Evolutionary conservation across 768 basidiomycete species (phyloP).

Genomic region (Lactarius psammicola): DNA sequence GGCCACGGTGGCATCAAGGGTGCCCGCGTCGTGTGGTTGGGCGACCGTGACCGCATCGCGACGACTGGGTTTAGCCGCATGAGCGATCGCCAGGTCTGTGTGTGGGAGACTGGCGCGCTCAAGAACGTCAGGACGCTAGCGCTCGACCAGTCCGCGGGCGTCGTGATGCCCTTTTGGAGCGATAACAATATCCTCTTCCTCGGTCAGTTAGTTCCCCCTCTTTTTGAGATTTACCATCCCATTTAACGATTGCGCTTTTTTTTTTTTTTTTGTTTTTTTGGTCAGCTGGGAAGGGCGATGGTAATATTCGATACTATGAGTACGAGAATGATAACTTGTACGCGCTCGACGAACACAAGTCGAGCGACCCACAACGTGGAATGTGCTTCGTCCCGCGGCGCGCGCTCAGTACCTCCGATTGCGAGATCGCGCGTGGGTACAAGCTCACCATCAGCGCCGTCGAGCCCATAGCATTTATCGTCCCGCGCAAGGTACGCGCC

Average conservation of each 20-base stretch:
- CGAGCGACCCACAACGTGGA: conserved; percentile 90
- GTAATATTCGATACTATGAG: conserved; percentile 97
- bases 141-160: conserved; percentile 89
- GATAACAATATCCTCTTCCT: conserved; percentile 91
- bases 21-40: conserved; percentile 86
- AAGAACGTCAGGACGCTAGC: conserved; percentile 71
- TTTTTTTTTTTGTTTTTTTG: conserved; percentile 54
- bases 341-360: conserved; percentile 80
- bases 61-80: conserved; percentile 98
- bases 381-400: conserved; percentile 96
- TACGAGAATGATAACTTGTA: conserved; percentile 83
- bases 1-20: conserved; percentile 95
- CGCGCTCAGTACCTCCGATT: conserved; percentile 82
- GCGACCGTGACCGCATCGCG: conserved; percentile 80
- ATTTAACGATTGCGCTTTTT: too few species aligned
- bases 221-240: too few species aligned
- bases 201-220: too few species aligned
- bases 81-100: conserved; percentile 85
- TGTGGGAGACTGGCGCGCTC: conserved; percentile 87
- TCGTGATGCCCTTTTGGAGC: conserved; percentile 96
- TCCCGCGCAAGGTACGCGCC: conserved; percentile 76
- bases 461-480: conserved; percentile 93
- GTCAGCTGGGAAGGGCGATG: conserved; percentile 60
- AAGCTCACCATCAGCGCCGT: conserved; percentile 73
- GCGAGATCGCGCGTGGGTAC: conserved; percentile 94